Evolutionary conservation across 257 asterid genomes (phyloP), one percentile per base, ranked within the genome.

Genomic region (Salvia splendens): DNA sequence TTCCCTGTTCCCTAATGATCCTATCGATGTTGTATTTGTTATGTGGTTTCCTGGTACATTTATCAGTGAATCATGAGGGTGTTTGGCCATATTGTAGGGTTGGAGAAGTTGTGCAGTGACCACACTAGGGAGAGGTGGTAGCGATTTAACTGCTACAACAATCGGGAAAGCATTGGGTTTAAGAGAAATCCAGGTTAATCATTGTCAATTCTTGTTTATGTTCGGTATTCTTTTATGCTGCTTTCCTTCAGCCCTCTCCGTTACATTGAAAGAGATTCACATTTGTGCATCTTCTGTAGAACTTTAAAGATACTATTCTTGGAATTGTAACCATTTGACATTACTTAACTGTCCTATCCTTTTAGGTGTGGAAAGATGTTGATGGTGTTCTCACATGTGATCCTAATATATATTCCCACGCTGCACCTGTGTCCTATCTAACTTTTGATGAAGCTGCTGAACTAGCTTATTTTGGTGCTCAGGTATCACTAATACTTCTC

Each of bases 371-470:
- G 99, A 93, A 93, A 80, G 99, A 93, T 72, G 99, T 93, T 67
- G 99, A 90, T 75, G 99, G 99, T 70, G 99, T 93, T 77, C 77
- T 93, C 80, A 88, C 99, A 36, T 90, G 99, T 77, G 99, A 93
- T 76, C 99, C 99, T 51, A 88, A 83, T 71, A 86, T 93, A 59
- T 69, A 85, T 70, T 81, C 81, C 55, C 67, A 50, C 1, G 96
- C 97, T 49, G 79, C 65, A 63, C 95, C 96, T 24, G 99, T 93
- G 68, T 95, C 99, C 55, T 85, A 74, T 83, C 73, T 93, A 65
- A 93, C 99, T 43, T 93, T 90, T 68, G 99, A 93, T 4, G 99
- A 93, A 84, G 99, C 97, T 61, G 94, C 99, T 67, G 99, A 93
- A 75, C 99, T 93, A 79, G 99, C 97, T 42, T 93, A 93, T 71